phyloP scores from a whole-genome alignment of 179 eudicot genomes.

The Heliamphora pulchella region DNA sequence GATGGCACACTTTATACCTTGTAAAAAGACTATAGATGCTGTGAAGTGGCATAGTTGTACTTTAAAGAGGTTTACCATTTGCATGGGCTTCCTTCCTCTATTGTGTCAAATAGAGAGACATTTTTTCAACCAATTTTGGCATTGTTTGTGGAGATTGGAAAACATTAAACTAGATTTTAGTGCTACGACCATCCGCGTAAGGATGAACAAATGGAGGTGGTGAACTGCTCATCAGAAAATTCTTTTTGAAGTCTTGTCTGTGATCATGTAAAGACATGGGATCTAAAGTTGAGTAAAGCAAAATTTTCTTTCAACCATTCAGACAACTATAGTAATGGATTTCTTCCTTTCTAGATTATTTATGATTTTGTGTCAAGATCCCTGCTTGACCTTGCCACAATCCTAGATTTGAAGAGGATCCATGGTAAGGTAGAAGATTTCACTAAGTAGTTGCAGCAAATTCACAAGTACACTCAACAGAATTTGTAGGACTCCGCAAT shows the following conservation, averaged over 20 bases:
- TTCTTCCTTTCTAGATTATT: too few relatives aligned
- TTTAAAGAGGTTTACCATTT: slow-evolving; percentile 10
- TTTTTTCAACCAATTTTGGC: neutral
- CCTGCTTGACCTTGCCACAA: too few relatives aligned
- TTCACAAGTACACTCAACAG: too few relatives aligned
- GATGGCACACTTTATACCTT: slow-evolving; percentile 21
- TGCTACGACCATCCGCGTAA: neutral
- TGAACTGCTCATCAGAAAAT: neutral
- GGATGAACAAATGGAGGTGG: neutral
- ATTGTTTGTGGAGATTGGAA: neutral
- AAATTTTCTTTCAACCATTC: too few relatives aligned
- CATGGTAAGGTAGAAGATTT: too few relatives aligned
- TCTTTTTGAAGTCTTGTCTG: neutral
- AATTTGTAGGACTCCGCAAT: too few relatives aligned
- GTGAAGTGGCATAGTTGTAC: neutral
- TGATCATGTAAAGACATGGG: neutral
- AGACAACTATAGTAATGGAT: too few relatives aligned
- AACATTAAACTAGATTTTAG: neutral
- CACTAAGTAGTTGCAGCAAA: too few relatives aligned
- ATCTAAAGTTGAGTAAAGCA: too few relatives aligned
- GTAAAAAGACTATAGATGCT: slow-evolving; percentile 8
- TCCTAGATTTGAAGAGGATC: too few relatives aligned
- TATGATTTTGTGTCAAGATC: too few relatives aligned
- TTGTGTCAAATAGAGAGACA: too few relatives aligned
- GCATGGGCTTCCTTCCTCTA: neutral